Conservation (phyloP, 2,329 filamentous ascomycete genomes). For the Aspergillus floridensis region DNA sequence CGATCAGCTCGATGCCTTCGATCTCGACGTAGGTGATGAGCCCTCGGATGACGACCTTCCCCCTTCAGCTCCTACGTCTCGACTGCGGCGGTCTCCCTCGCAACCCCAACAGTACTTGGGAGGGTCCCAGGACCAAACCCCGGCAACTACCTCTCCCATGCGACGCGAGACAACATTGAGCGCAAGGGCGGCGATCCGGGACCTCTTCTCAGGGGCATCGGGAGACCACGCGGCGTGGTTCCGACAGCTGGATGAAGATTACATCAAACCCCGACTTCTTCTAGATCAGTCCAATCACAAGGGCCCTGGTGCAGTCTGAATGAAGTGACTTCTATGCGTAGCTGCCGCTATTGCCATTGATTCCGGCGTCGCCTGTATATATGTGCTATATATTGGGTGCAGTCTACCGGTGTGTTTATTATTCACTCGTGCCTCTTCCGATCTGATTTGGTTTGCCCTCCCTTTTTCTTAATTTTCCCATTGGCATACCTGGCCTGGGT, state of each 20-base stretch:
- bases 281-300: slow-evolving; percentile 64
- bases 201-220: slow-evolving; percentile 69
- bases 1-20: slow-evolving; percentile 36
- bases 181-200: slow-evolving; percentile 72
- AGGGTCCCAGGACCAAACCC: slow-evolving; percentile 18
- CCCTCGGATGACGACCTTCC: slow-evolving; percentile 59
- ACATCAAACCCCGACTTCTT: slow-evolving; percentile 86
- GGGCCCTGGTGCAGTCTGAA: slow-evolving; percentile 40
- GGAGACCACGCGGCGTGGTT: slow-evolving; percentile 91
- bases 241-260: slow-evolving; percentile 89
- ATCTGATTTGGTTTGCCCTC: no score
- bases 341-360: slow-evolving; percentile 1
- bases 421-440: neutral
- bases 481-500: slow-evolving; percentile 9
- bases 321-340: slow-evolving; percentile 10
- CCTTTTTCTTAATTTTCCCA: neutral
- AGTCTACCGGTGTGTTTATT: neutral
- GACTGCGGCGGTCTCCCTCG: slow-evolving; percentile 38
- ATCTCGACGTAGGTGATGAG: slow-evolving; percentile 40
- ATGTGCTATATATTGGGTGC: slow-evolving; percentile 1
- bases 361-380: neutral
- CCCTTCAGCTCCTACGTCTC: slow-evolving; percentile 48
- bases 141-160: slow-evolving; percentile 27
- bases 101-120: slow-evolving; percentile 30
- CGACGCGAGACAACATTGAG: slow-evolving; percentile 53